Percentiles rank a stretch among this genome's conserved stretches.
phyloP scores from a whole-genome alignment of 2,329 filamentous ascomycete species.

The Tympanopsis confertula region DNA sequence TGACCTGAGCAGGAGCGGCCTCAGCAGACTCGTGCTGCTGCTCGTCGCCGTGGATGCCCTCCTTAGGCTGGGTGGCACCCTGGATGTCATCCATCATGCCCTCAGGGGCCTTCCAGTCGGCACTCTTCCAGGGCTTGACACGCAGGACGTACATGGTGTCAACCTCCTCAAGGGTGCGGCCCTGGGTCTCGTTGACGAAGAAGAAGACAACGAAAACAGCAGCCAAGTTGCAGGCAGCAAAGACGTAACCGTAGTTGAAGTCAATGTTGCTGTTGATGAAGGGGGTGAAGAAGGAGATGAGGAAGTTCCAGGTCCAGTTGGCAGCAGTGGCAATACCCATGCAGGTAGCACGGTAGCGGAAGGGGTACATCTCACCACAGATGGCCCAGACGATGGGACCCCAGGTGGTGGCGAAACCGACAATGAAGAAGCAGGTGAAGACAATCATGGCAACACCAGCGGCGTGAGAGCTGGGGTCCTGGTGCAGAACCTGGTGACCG shows the following conservation, averaged over 20 bases:
- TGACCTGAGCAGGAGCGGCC: too few species aligned
- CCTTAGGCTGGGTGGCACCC: background rate
- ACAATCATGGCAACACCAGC: conserved; percentile 51
- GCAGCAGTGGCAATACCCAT: conserved; percentile 44
- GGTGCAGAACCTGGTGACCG: conserved; percentile 27
- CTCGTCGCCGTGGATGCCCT: background rate
- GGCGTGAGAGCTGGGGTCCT: conserved; percentile 28
- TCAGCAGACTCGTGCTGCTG: background rate
- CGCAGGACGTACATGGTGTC: conserved; percentile 60
- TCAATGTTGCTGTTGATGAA: conserved; percentile 62
- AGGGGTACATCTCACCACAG: conserved; percentile 52
- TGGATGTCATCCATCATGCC: background rate
- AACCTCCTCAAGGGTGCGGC: conserved; percentile 63
- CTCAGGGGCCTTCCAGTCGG: conserved; percentile 10
- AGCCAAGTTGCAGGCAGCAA: conserved; percentile 54
- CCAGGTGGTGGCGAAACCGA: conserved; percentile 56
- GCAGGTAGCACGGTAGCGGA: conserved; percentile 38
- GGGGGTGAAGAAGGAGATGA: conserved; percentile 51
- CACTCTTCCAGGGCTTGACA: conserved; percentile 28
- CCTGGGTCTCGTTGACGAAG: conserved; percentile 64
- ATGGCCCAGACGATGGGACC: conserved; percentile 59
- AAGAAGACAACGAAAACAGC: conserved; percentile 60
- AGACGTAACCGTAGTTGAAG: conserved; percentile 61
- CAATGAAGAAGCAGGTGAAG: conserved; percentile 60
- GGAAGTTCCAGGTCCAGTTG: conserved; percentile 59